A percentile compares a stretch with the other conserved stretches of the same genome.
These are phyloP conservation scores for Cercospora beticola DNA, from an alignment of 2,329 filamentous ascomycete species.

Conservation along the genomic window DNA sequence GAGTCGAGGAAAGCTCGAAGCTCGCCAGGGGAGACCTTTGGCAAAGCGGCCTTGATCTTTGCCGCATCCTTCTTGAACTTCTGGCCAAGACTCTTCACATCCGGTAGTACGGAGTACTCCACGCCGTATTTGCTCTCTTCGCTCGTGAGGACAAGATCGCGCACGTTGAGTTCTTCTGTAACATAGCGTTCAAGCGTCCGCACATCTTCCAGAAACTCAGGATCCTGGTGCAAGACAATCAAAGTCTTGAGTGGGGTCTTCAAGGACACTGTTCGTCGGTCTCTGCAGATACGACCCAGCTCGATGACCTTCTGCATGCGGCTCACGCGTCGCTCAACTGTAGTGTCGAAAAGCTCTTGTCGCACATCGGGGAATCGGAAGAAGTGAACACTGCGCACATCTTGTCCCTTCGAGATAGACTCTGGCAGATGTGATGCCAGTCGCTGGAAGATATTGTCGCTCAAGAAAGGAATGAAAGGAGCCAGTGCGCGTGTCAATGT, in stretches of 20 bases:
- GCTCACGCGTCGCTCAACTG: constrained; percentile 79
- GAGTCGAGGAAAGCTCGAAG: constrained; percentile 74
- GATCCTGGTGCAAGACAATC: constrained; percentile 81
- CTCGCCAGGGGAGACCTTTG: constrained; percentile 72
- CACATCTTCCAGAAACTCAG: constrained; percentile 81
- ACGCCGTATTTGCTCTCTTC: constrained; percentile 92
- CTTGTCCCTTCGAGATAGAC: constrained; percentile 61
- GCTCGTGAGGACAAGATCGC: constrained; percentile 76
- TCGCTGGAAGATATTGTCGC: constrained; percentile 87
- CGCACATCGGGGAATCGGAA: constrained; percentile 84
- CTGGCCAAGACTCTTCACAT: constrained; percentile 93
- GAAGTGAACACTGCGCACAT: constrained; percentile 88
- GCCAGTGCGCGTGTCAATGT: constrained; percentile 85
- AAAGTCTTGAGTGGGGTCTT: constrained; percentile 90
- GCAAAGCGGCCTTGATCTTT: constrained; percentile 87
- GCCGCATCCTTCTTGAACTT: constrained; percentile 95
- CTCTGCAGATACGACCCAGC: constrained; percentile 79
- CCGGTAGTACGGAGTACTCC: constrained; percentile 82
- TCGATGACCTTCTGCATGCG: constrained; percentile 97
- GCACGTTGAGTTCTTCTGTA: constrained; percentile 85
- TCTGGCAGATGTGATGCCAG: constrained; percentile 80
- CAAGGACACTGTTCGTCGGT: constrained; percentile 77
- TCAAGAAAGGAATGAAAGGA: constrained; percentile 93
- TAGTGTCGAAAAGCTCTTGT: constrained; percentile 81
- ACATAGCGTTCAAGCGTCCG: constrained; percentile 85